Conservation (phyloP, 768 basidiomycete species). For the Megacollybia marginata region DNA sequence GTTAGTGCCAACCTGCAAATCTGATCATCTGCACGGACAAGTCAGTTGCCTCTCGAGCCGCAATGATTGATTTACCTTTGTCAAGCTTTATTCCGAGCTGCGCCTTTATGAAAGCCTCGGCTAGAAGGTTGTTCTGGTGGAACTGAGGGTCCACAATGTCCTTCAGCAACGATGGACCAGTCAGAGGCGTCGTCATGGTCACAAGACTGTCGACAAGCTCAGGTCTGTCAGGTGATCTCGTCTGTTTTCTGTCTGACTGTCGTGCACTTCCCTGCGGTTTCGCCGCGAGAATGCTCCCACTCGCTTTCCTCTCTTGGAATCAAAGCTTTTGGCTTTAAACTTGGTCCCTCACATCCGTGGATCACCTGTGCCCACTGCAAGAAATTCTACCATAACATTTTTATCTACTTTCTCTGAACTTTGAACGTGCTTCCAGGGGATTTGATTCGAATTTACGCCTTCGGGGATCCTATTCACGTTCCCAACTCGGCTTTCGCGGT, state of each 20-base stretch:
- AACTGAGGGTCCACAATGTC: conserved; percentile 86
- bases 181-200: conserved; percentile 35
- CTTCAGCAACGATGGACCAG: conserved; percentile 48
- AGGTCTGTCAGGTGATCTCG: too few relatives aligned
- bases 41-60: neutral
- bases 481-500: conserved; percentile 34
- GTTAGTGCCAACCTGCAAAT: conserved; percentile 85
- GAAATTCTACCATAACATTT: conserved; percentile 33
- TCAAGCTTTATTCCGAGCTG: conserved; percentile 85
- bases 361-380: conserved; percentile 34
- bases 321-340: conserved; percentile 27
- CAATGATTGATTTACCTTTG: conserved; percentile 51
- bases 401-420: conserved; percentile 8
- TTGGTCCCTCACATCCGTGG: conserved; percentile 30
- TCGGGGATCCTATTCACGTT: conserved; percentile 39
- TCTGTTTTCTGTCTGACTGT: too few relatives aligned
- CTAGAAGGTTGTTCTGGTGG: conserved; percentile 85
- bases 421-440: conserved; percentile 26
- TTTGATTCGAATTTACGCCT: conserved; percentile 33
- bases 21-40: conserved; percentile 64
- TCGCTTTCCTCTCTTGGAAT: conserved; percentile 22
- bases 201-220: too few relatives aligned
- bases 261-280: too few relatives aligned
- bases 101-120: conserved; percentile 74
- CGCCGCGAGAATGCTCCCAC: too few relatives aligned